These are phyloP conservation scores for Monosporozyma unispora DNA, from an alignment of 805 yeast genomes.

Conservation along the genomic window DNA sequence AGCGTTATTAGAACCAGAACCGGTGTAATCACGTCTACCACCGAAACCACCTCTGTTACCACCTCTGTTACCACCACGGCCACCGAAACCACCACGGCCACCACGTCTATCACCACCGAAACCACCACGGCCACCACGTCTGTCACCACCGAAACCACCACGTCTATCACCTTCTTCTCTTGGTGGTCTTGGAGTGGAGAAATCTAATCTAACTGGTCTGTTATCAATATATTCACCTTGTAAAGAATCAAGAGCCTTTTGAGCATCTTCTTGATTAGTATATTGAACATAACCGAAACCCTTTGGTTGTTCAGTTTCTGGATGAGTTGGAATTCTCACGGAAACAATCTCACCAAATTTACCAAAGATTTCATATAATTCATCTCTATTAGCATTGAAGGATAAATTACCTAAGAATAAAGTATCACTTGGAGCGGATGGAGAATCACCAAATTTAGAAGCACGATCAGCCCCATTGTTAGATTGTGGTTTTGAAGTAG, in stretches of 20 bases:
- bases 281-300: constrained; percentile 98
- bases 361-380: constrained; percentile 61
- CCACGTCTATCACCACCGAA: constrained; percentile 19
- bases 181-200: constrained; percentile 78
- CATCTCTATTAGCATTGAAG: constrained; percentile 79
- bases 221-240: constrained; percentile 86
- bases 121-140: constrained; percentile 17
- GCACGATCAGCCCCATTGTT: constrained; percentile 66
- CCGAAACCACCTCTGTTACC: constrained; percentile 37
- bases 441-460: constrained; percentile 78
- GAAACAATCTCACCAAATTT: constrained; percentile 76
- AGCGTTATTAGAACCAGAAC: constrained; percentile 53
- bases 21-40: constrained; percentile 30
- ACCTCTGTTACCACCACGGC: constrained; percentile 31
- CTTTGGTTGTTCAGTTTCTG: constrained; percentile 97
- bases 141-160: constrained; percentile 26
- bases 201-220: constrained; percentile 91
- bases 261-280: constrained; percentile 79
- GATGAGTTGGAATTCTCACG: constrained; percentile 95
- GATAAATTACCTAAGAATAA: constrained; percentile 93
- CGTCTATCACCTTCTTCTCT: constrained; percentile 35
- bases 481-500: constrained; percentile 68
- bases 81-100: constrained; percentile 33
- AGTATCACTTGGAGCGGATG: constrained; percentile 90
- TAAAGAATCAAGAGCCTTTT: constrained; percentile 74